Evolutionary conservation across 371 early-diverging fungal genomes (phyloP), one percentile per base, ranked within the genome.

Genomic region (Chytridiales sp.): DNA sequence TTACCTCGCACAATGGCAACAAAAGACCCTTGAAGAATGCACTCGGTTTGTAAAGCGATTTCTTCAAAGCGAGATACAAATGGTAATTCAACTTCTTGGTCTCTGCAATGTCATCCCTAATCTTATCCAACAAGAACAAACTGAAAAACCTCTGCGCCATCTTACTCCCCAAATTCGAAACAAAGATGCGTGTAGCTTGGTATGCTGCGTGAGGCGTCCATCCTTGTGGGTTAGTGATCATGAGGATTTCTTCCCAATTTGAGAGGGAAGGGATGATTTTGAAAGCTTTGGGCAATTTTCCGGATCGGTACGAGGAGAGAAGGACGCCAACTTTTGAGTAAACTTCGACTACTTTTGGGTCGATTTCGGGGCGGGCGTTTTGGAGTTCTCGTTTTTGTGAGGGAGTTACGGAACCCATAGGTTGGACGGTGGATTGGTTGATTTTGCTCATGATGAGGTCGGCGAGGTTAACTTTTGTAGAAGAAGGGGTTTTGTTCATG

Each of bases 1-100:
- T 57, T 61, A 70, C 74, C 63, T 96, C 95, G 75, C 94, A 94
- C n/a, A 98, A 78, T 15, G 98, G 97, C 63, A 98, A 87, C 59
- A 98, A 66, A 55, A 98, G 82, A 36, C 98, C 98, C 81, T 97
- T 98, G 82, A 95, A 98, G 72, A 97, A 98, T 11, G 97, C 94
- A 21, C 92, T 88, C 32, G 96, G 96, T 75, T 94, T 95, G 82
- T 94, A 98, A 24, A 97, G 76, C 4, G 91, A 84, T 81, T 98
- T 98, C 66, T 97, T 98, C 47, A 98, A 75, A 1, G 98, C 87
- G 85, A 94, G 87, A 70, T 95, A 98, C 55, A 92, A 75, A 67
- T 98, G 97, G 65, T 91, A 92, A 74, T 95, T 94, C 54, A 98
- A 81, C 74, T 94, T 98, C 69, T 94, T 93, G 72, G 87, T 93